phyloP scores from a whole-genome alignment of 225 moss, liverwort and hornwort species.

The Sphagnum contortum region DNA sequence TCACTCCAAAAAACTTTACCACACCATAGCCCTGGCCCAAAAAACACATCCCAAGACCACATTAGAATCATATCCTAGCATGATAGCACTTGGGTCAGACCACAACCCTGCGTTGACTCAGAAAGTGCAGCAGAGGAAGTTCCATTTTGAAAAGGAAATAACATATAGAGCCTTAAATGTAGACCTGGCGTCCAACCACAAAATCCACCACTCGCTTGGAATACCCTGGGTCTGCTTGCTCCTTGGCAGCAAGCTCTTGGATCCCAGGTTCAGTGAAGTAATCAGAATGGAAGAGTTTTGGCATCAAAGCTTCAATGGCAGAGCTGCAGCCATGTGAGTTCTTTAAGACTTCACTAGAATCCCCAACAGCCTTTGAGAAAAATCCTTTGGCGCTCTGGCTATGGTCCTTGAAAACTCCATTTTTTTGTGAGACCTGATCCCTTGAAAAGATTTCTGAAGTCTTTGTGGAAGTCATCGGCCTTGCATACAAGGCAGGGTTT shows the following conservation, averaged over 20 bases:
- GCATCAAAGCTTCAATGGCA: constrained; percentile 95
- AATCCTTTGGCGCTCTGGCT: constrained; percentile 90
- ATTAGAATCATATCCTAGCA: too few relatives aligned
- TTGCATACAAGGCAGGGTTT: constrained; percentile 23
- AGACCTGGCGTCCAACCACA: constrained; percentile 81
- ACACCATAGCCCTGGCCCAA: constrained; percentile 54
- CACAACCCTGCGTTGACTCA: too few relatives aligned
- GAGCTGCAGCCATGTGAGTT: constrained; percentile 88
- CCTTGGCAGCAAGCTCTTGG: constrained; percentile 92
- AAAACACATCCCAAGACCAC: too few relatives aligned
- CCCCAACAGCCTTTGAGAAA: constrained; percentile 87
- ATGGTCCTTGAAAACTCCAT: constrained; percentile 80
- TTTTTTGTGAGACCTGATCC: constrained; percentile 41
- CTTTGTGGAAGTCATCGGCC: constrained; percentile 32
- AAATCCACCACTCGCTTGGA: constrained; percentile 86
- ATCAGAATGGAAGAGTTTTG: constrained; percentile 87
- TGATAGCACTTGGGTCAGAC: too few relatives aligned
- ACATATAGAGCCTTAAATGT: background rate
- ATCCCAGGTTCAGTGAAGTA: constrained; percentile 96
- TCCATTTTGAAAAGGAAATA: too few relatives aligned
- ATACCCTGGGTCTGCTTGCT: constrained; percentile 78
- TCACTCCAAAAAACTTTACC: constrained; percentile 91
- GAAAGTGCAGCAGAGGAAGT: too few relatives aligned
- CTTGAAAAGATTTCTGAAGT: constrained; percentile 39
- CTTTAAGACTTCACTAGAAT: constrained; percentile 94